These are phyloP conservation scores for Aquilaria malaccensis DNA, from an alignment of 345 rosid species.

Conservation along the genomic window DNA sequence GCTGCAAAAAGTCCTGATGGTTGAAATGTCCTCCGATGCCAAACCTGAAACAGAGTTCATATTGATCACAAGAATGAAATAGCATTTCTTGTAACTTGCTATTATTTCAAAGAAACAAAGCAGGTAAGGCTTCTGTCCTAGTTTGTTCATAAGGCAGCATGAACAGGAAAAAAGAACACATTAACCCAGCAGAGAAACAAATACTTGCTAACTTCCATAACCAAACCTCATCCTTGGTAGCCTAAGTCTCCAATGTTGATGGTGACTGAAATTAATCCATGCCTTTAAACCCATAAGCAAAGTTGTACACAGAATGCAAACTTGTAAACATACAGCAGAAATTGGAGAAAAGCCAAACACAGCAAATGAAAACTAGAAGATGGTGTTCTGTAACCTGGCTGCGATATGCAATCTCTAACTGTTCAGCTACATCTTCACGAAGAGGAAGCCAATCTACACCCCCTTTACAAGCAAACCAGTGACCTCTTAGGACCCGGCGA, in stretches of 20 bases:
- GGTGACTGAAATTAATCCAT: too few relatives aligned
- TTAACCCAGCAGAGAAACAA: constrained; percentile 6
- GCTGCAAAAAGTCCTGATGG: constrained; percentile 97
- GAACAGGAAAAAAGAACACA: constrained; percentile 2
- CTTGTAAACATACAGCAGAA: not conserved
- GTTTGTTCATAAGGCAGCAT: not conserved
- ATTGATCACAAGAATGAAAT: not conserved
- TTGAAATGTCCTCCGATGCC: constrained; percentile 93
- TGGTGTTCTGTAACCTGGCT: constrained; percentile 40
- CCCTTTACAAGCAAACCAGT: constrained; percentile 96
- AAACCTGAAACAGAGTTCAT: constrained; percentile 51
- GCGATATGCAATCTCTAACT: constrained; percentile 76
- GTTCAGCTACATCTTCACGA: constrained; percentile 90
- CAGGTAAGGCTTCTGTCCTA: not conserved
- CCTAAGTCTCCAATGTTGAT: too few relatives aligned
- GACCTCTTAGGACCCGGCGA: constrained; percentile 93
- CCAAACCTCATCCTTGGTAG: not conserved
- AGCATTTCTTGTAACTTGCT: not conserved
- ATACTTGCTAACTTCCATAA: not conserved
- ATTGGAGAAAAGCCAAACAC: not conserved
- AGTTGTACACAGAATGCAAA: not conserved
- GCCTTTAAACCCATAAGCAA: too few relatives aligned
- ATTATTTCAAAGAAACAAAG: not conserved
- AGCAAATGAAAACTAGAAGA: not conserved
- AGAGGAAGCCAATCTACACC: constrained; percentile 94